Percentiles rank a stretch among this genome's conserved stretches.
These are phyloP conservation scores for Neurospora sp. DNA, from an alignment of 495 filamentous ascomycete genomes.

Conservation along the genomic window DNA sequence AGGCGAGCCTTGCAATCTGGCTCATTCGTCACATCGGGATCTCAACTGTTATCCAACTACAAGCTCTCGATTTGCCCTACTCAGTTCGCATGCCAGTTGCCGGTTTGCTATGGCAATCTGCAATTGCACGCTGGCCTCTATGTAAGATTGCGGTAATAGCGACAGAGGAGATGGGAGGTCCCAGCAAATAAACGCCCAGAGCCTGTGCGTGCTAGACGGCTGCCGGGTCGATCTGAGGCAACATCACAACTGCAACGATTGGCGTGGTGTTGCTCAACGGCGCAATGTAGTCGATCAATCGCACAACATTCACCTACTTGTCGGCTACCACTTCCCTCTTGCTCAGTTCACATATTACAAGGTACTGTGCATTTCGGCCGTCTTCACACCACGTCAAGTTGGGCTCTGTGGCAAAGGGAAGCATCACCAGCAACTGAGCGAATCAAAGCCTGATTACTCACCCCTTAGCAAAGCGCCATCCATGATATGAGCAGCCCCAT, in stretches of 20 bases:
- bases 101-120: background rate
- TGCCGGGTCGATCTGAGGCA: background rate
- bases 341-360: background rate
- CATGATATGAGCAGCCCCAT: too few relatives aligned
- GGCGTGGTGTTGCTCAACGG: background rate
- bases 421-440: background rate
- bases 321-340: background rate
- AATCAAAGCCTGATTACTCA: too few relatives aligned
- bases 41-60: background rate
- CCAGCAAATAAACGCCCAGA: background rate
- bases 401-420: background rate
- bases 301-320: background rate
- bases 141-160: background rate
- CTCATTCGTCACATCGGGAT: background rate
- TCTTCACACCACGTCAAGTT: background rate
- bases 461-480: too few relatives aligned
- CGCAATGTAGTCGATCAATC: background rate
- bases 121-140: background rate
- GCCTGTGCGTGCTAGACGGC: background rate
- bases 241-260: background rate
- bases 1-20: background rate
- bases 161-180: background rate
- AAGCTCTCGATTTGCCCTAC: background rate
- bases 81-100: background rate
- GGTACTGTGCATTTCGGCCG: background rate